These are phyloP conservation scores for Adansonia rubrostipa DNA, from an alignment of 441 rosid species.

Conservation along the genomic window DNA sequence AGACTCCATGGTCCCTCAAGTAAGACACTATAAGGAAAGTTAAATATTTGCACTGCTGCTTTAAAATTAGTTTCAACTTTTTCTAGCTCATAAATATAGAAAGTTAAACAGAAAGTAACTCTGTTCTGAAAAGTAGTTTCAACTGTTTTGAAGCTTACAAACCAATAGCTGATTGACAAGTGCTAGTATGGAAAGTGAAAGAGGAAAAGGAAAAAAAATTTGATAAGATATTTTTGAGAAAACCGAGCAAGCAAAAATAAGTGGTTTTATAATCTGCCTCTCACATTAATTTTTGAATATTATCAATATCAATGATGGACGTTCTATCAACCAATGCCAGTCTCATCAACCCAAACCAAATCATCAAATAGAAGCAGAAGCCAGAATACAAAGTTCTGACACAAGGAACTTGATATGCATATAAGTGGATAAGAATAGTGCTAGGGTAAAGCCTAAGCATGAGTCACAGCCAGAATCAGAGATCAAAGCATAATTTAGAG, in stretches of 20 bases:
- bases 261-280: not conserved
- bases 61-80: not conserved
- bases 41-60: not conserved
- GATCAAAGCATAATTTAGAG: not conserved
- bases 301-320: not conserved
- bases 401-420: slow-evolving; percentile 4
- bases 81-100: not conserved
- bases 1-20: not conserved
- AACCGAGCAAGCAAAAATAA: not conserved
- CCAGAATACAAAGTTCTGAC: not conserved
- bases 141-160: not conserved
- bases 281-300: not conserved
- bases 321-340: not conserved
- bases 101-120: not conserved
- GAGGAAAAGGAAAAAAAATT: not conserved
- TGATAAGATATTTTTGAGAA: not conserved
- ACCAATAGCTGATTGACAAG: not conserved
- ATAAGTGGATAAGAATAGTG: not conserved
- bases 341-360: not conserved
- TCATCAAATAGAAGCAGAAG: not conserved
- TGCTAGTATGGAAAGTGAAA: not conserved
- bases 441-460: not conserved
- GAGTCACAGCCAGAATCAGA: not conserved
- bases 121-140: not conserved
- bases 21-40: not conserved